Percentiles rank a stretch among this genome's conserved stretches.
Evolutionary conservation across 2,329 filamentous ascomycete genomes (phyloP).

Genomic region (Pseudogymnoascus sp.): DNA sequence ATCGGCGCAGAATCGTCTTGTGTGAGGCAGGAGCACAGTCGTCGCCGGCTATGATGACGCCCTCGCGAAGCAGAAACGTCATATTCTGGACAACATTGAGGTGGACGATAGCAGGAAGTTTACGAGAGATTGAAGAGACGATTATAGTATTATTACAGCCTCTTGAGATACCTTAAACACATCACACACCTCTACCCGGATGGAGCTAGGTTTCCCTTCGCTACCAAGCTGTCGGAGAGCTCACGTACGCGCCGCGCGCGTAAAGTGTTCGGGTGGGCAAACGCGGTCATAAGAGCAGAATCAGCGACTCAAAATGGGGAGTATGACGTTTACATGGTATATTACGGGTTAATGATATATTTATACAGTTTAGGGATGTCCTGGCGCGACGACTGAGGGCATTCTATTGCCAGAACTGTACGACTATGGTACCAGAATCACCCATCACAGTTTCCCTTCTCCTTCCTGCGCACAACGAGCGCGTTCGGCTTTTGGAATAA

Average conservation of each 20-base stretch:
- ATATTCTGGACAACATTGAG: neutral
- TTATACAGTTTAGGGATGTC: neutral
- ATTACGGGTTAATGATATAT: neutral
- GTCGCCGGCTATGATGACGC: neutral
- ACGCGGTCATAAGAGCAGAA: neutral
- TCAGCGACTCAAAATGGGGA: neutral
- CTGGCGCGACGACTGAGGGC: neutral
- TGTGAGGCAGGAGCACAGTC: neutral
- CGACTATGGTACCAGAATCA: neutral
- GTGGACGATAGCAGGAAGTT: neutral
- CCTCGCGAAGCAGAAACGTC: neutral
- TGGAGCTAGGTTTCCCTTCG: slow-evolving; percentile 7
- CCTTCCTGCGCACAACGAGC: neutral
- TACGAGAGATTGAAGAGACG: neutral
- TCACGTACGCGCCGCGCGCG: slow-evolving; percentile 1
- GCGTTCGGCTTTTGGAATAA: neutral
- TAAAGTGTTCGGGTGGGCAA: neutral
- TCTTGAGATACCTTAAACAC: slow-evolving; percentile 5
- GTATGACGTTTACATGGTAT: neutral
- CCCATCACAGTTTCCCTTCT: neutral
- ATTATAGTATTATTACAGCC: neutral
- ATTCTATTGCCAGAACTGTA: neutral
- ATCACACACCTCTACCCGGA: neutral
- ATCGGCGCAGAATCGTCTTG: neutral
- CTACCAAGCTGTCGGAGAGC: slow-evolving; percentile 6